Percentiles rank a stretch among this genome's conserved stretches.
phyloP scores from a whole-genome alignment of 2,329 filamentous ascomycete genomes.

The Cladophialophora immunda region DNA sequence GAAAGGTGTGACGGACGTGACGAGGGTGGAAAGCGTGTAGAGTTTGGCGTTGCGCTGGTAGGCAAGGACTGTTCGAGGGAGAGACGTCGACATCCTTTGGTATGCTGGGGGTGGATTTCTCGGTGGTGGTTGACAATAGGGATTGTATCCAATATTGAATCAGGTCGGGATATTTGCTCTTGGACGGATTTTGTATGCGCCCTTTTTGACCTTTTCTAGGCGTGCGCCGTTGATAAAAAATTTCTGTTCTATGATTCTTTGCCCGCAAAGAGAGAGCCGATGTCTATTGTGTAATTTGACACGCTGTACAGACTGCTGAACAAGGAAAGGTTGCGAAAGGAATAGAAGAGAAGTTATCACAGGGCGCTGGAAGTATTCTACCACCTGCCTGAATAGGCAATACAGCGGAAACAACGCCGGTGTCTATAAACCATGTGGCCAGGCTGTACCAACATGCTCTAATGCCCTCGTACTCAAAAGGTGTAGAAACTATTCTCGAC shows the following conservation, averaged over 20 bases:
- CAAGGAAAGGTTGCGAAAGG: background rate
- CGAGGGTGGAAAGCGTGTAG: constrained; percentile 30
- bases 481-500: background rate
- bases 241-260: background rate
- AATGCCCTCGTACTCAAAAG: background rate
- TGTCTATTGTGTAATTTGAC: background rate
- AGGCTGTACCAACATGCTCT: background rate
- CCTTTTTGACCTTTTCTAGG: background rate
- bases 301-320: background rate
- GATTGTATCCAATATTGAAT: background rate
- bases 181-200: background rate
- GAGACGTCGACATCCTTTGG: constrained; percentile 26
- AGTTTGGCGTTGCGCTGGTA: constrained; percentile 37
- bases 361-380: background rate
- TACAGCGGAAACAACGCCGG: background rate
- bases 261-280: background rate
- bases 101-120: background rate
- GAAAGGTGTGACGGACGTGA: constrained; percentile 60
- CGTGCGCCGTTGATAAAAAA: background rate
- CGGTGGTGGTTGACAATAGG: background rate
- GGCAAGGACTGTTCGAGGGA: constrained; percentile 27
- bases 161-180: background rate
- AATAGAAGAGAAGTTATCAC: background rate
- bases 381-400: constrained; percentile 2
- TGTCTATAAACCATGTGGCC: background rate